Percentiles rank a stretch among this genome's conserved stretches.
These are phyloP conservation scores for Globisporangium irregulare DNA, from an alignment of 352 stramenopile species.

Conservation along the genomic window DNA sequence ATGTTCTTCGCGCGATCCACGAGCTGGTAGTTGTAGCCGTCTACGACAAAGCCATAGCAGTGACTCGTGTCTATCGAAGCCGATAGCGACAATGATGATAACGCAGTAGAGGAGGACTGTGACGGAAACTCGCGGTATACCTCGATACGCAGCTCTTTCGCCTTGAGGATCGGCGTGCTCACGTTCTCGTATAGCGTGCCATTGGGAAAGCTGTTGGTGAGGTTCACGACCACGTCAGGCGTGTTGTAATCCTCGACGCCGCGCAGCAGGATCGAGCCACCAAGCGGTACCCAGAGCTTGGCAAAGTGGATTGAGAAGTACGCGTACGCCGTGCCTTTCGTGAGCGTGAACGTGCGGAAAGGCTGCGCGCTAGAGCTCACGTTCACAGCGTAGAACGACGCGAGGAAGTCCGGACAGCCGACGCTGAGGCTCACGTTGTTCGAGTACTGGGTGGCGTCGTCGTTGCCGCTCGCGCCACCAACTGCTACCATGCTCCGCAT, in stretches of 20 bases:
- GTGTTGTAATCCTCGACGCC: slow-evolving; percentile 42
- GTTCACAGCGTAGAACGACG: slow-evolving; percentile 37
- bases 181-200: slow-evolving; percentile 27
- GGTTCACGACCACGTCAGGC: slow-evolving; percentile 36
- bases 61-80: slow-evolving; percentile 5
- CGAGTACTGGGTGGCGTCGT: background rate
- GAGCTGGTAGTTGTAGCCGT: slow-evolving; percentile 48
- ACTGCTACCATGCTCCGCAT: background rate
- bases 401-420: slow-evolving; percentile 53
- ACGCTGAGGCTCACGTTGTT: slow-evolving; percentile 26
- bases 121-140: slow-evolving; percentile 36
- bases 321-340: slow-evolving; percentile 47
- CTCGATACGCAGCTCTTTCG: slow-evolving; percentile 56
- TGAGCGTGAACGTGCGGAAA: slow-evolving; percentile 50
- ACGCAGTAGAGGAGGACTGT: background rate
- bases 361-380: slow-evolving; percentile 22
- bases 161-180: slow-evolving; percentile 29
- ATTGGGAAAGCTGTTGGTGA: slow-evolving; percentile 34
- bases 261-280: slow-evolving; percentile 37
- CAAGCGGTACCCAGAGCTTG: slow-evolving; percentile 43
- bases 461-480: background rate
- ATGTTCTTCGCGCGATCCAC: slow-evolving; percentile 39
- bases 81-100: background rate
- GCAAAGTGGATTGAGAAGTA: slow-evolving; percentile 52
- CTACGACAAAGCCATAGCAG: slow-evolving; percentile 57